phyloP scores from a whole-genome alignment of 2,329 filamentous ascomycete species.

The Botrytis squamosa region DNA sequence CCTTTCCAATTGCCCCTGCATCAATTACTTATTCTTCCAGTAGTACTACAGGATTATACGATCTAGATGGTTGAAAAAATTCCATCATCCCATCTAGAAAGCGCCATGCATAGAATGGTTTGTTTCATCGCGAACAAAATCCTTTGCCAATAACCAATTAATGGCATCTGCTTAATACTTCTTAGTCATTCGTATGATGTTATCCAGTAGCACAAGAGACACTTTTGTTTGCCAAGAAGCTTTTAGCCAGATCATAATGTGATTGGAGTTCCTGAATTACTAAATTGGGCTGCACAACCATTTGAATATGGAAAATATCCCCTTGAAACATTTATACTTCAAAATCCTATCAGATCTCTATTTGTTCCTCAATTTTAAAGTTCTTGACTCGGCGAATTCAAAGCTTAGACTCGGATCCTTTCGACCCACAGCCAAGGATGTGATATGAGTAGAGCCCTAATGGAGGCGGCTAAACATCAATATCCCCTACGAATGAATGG shows the following conservation, averaged over 20 bases:
- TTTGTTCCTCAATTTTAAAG: background rate
- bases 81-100: background rate
- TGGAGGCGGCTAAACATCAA: background rate
- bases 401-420: background rate
- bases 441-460: background rate
- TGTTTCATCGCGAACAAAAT: background rate
- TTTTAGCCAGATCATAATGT: background rate
- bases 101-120: background rate
- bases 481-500: background rate
- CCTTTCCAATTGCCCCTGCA: background rate
- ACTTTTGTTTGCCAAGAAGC: constrained; percentile 1
- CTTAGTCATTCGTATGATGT: constrained; percentile 6
- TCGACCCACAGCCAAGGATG: background rate
- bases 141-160: constrained; percentile 1
- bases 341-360: background rate
- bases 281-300: background rate
- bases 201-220: background rate
- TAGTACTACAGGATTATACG: background rate
- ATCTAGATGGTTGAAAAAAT: background rate
- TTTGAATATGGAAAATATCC: background rate
- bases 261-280: background rate
- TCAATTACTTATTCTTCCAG: background rate
- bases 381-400: background rate
- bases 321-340: background rate
- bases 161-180: background rate